Conservation (phyloP, 2,329 filamentous ascomycete genomes). For the Calonectria hongkongensis region DNA sequence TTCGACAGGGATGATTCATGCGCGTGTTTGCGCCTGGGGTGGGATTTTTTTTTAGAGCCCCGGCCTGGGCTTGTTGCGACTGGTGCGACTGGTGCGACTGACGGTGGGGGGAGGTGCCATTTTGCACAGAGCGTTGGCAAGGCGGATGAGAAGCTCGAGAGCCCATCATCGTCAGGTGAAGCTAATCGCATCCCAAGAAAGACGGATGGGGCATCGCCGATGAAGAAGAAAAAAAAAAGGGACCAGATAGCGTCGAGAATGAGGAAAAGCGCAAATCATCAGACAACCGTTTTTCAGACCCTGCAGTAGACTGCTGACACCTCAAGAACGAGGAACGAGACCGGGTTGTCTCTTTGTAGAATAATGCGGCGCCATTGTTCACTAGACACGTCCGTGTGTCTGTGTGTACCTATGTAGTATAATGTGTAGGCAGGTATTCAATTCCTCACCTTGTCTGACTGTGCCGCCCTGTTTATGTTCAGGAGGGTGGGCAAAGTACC, state of each 20-base stretch:
- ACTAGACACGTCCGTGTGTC: neutral
- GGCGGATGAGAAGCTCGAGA: constrained; percentile 32
- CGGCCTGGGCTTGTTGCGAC: constrained; percentile 29
- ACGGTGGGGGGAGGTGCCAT: neutral
- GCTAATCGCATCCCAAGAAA: constrained; percentile 27
- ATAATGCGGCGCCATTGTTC: constrained; percentile 21
- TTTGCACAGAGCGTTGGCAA: constrained; percentile 16
- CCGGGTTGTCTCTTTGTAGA: neutral
- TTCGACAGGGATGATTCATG: constrained; percentile 48
- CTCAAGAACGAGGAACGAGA: constrained; percentile 7
- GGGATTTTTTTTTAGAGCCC: constrained; percentile 35
- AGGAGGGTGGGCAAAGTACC: neutral
- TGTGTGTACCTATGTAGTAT: constrained; percentile 14
- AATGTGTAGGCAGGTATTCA: constrained; percentile 1
- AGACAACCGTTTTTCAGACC: constrained; percentile 31
- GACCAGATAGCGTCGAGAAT: constrained; percentile 27
- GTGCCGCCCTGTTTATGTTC: constrained; percentile 3
- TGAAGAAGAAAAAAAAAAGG: constrained; percentile 7
- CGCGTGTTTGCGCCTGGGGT: constrained; percentile 49
- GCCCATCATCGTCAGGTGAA: constrained; percentile 33
- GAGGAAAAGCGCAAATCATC: constrained; percentile 21
- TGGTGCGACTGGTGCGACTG: constrained; percentile 20
- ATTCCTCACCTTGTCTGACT: constrained; percentile 22
- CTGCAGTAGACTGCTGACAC: constrained; percentile 30
- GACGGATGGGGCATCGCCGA: constrained; percentile 22